A percentile compares a stretch with the other conserved stretches of the same genome.
Evolutionary conservation across 495 filamentous ascomycete species (phyloP).

Genomic region (Trichoderma parareesei): DNA sequence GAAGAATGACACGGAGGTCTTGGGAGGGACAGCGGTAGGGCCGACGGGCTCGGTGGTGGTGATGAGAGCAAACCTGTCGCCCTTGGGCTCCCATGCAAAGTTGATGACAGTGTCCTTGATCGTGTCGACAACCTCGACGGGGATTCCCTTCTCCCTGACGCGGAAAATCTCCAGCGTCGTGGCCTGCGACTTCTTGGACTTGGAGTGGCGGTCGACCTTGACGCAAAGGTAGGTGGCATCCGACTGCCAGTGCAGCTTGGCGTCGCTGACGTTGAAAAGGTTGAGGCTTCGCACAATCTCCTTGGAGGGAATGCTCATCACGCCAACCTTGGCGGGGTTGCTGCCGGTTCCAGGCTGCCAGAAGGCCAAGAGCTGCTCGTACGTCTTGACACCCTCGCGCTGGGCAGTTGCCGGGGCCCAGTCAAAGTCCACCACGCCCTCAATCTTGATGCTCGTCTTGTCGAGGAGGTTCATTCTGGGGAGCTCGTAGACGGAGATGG

Average conservation of each 20-base stretch:
- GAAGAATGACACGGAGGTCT: conserved; percentile 92
- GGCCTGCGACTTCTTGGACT: conserved; percentile 94
- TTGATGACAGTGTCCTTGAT: conserved; percentile 98
- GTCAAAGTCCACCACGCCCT: conserved; percentile 95
- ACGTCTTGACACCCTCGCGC: conserved; percentile 73
- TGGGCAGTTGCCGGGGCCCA: conserved; percentile 80
- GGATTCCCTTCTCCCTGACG: conserved; percentile 89
- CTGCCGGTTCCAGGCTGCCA: conserved; percentile 98
- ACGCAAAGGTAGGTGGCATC: conserved; percentile 90
- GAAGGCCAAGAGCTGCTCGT: conserved; percentile 95
- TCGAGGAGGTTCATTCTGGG: conserved; percentile 86
- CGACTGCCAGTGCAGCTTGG: conserved; percentile 96
- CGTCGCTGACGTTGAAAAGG: conserved; percentile 94
- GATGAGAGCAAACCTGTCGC: conserved; percentile 93
- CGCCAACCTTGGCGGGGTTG: conserved; percentile 92
- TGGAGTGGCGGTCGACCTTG: conserved; percentile 97
- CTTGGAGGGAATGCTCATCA: conserved; percentile 95
- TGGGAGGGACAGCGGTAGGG: conserved; percentile 74
- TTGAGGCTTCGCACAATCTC: conserved; percentile 88
- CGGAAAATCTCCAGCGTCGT: conserved; percentile 99
- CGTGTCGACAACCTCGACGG: conserved; percentile 93
- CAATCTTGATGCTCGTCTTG: conserved; percentile 85
- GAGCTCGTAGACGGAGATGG: conserved; percentile 89
- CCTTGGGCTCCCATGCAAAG: conserved; percentile 98
- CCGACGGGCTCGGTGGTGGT: conserved; percentile 78